These are phyloP conservation scores for Kwoniella mangroviensis DNA, from an alignment of 768 basidiomycete species.

Conservation along the genomic window DNA sequence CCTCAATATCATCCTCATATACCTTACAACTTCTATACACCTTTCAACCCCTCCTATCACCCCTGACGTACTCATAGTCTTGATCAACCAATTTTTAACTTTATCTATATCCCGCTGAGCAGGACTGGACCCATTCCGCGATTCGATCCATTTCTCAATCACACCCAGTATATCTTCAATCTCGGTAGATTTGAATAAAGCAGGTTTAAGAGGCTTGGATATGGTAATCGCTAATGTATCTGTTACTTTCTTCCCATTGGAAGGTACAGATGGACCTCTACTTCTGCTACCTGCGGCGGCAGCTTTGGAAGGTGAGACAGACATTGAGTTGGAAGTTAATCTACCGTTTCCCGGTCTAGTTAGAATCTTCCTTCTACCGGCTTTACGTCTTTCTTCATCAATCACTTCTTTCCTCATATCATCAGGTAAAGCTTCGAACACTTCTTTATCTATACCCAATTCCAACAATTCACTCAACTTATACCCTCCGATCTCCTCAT, in stretches of 20 bases:
- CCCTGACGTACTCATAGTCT: conserved; percentile 66
- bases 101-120: conserved; percentile 74
- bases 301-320: conserved; percentile 21
- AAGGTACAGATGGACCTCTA: conserved; percentile 59
- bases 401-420: conserved; percentile 77
- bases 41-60: conserved; percentile 73
- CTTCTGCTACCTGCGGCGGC: conserved; percentile 59
- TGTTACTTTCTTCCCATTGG: conserved; percentile 9
- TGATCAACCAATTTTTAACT: conserved; percentile 73
- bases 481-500: conserved; percentile 57
- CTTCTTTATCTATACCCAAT: conserved; percentile 74
- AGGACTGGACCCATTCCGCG: conserved; percentile 68
- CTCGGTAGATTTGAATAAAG: conserved; percentile 60
- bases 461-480: conserved; percentile 66
- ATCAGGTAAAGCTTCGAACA: conserved; percentile 69
- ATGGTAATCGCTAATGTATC: conserved; percentile 14
- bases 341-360: conserved; percentile 33
- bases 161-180: conserved; percentile 73
- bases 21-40: conserved; percentile 73
- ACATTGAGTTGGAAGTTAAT: conserved; percentile 39
- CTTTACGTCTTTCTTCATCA: conserved; percentile 54
- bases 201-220: conserved; percentile 26
- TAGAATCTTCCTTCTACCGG: conserved; percentile 33
- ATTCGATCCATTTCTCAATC: conserved; percentile 76
- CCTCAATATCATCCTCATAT: conserved; percentile 74